Evolutionary conservation across 139 green algal species (phyloP), one percentile per base, ranked within the genome.

Genomic region (Tetradesmus obliquus): DNA sequence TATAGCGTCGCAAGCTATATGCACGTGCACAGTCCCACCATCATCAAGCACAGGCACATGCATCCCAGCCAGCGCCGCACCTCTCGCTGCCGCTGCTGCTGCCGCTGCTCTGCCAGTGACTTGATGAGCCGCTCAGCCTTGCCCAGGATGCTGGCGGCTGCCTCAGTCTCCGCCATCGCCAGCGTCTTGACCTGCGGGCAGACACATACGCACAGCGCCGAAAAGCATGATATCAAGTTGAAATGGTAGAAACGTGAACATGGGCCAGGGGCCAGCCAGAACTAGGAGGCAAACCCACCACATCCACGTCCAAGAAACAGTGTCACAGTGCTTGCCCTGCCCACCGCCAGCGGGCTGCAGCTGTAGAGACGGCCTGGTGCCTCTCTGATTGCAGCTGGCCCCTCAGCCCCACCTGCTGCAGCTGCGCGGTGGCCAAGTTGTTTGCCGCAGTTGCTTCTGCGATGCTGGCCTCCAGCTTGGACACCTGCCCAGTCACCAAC

Each of bases 71-170:
- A 17, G 2, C 5, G 12, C 69, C 79, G 86, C 69, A n/a, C 20
- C 86, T 90, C 51, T 58, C 53, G 86, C 66, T 83, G 86, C 86
- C 55, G 66, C 76, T 86, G 76, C 87, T 85, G 74, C 74, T 84
- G 53, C 54, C 87, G 74, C 55, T 91, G 87, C 87, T 86, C 55
- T 60, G 88, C 88, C 60, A 88, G 51, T 13, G 79, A 82, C 80
- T 88, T 87, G 51, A 92, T 81, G 58, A 92, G 20, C 24, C 60
- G 19, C 88, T 92, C 88, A 74, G 88, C 88, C 88, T 92, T 92
- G 60, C 57, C 60, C 20, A 92, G 60, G 45, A 92, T 87, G 55
- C 80, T 20, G 1, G 80, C 88, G 24, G 88, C 88, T 19, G 88
- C 88, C 58, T 92, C 88, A 7, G 88, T 88, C 80, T 92, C 88